Evolutionary conservation across 148 eudicot genomes (phyloP), one percentile per base, ranked within the genome.

Genomic region (Rhododendron griersonianum): DNA sequence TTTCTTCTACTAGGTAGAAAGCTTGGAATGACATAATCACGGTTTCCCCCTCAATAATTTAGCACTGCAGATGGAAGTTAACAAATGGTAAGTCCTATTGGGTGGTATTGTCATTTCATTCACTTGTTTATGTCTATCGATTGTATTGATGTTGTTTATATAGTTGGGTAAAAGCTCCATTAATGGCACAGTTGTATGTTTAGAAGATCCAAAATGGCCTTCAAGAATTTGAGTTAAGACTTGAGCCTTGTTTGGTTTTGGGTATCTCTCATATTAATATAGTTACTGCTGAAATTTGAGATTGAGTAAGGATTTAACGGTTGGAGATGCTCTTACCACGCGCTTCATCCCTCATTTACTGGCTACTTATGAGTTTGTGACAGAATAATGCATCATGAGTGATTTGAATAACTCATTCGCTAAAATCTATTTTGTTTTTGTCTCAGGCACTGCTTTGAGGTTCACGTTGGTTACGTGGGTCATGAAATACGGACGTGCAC

Each of bases 401-500:
- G 23, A 23, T 16, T 21, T 5, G 39, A 28, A 74, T 33, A 11
- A 35, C 35, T 73, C 4, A 33, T 53, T 48, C 41, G 53, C 28
- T 76, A 23, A 75, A 79, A 19, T 77, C 18, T 53, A 30, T 65
- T 67, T 3, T 80, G 13, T 85, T 80, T 69, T 76, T 75, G 67
- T 84, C 45, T 81, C 88, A 92, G 95, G 88, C 84, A 83, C 83
- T 92, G 95, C 89, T 91, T 90, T 86, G 94, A 92, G 88, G 91
- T 93, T 89, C 94, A 93, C 76, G 77, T 93, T 79, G 95, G 95
- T 77, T 84, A 73, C 19, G 87, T 89, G 71, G 95, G 95, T 37
- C 95, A 93, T 87, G 92, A 93, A 83, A 92, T 93, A 77, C 90
- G 94, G 84, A 93, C 91, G 41, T 93, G 95, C 88, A 90, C 85